Base-by-base conservation (phyloP, 139 green algal species). In the Chlamydomonas schloesseri region DNA sequence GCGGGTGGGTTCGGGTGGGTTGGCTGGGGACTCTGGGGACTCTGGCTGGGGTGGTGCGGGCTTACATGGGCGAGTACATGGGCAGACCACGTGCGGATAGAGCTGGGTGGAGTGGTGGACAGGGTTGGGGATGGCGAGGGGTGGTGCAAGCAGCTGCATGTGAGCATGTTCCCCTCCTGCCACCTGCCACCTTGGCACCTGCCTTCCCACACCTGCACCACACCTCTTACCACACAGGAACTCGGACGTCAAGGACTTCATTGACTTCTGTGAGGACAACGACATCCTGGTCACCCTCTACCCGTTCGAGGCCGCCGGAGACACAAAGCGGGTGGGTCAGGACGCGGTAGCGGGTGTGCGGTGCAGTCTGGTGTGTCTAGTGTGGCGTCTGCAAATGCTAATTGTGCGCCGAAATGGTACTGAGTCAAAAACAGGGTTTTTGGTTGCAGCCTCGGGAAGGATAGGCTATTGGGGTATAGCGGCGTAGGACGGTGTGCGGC, bases 231-330 rank as follows among this genome's bases (percentile, higher is more conserved):
- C 53, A 20, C n/a, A 0, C 78, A 75, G 64, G 29, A 55, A 46
- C 64, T 3, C 8, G 5, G 42, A 65, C 15, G 5, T 37, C 46
- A 6, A 28, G 29, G 46, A 84, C 10, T 84, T 74, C 37, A 23
- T 47, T 5, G 78, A 65, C 64, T 84, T 29, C 14, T 21, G 60
- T 11, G 28, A 73, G 60, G 76, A 83, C 64, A 84, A 84, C 46
- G 78, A 84, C 78, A 67, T 84, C 29, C 29, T 67, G 29, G 29
- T 26, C n/a, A 58, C 71, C 58, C 13, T n/a, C 14, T 82, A 72
- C 75, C 75, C 75, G 58, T 33, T 82, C 23, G 37, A 72, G 75
- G 36, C 58, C 15, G 18, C 37, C 6, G 58, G 58, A 23, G 75
- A 82, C 58, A 33, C 36, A 46, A 74, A 83, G 76, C 36, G 37